Conservation (phyloP, 164 flowering plant genomes). For the Santalum album region DNA sequence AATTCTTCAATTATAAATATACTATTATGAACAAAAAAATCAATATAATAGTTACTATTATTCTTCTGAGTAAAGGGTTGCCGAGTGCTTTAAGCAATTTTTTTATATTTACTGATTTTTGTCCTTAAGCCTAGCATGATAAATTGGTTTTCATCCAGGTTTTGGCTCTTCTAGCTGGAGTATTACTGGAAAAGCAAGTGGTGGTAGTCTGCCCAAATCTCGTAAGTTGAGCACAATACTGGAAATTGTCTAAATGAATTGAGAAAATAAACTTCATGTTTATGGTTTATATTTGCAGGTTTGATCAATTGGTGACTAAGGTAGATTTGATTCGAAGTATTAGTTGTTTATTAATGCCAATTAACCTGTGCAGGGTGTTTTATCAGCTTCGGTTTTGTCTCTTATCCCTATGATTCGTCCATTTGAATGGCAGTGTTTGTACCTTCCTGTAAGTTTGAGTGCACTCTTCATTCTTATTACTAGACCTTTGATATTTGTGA, state of each 20-base stretch:
- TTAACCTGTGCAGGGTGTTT: slow-evolving; percentile 61
- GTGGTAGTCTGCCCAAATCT: slow-evolving; percentile 72
- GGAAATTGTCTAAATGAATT: no score
- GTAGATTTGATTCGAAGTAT: not conserved
- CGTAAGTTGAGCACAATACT: slow-evolving; percentile 39
- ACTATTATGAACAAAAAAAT: no score
- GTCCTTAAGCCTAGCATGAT: slow-evolving; percentile 1
- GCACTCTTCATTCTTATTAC: not conserved
- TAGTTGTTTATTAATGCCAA: not conserved
- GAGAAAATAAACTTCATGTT: no score
- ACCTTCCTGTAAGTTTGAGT: slow-evolving; percentile 67
- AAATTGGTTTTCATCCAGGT: slow-evolving; percentile 38
- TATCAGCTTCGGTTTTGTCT: slow-evolving; percentile 73
- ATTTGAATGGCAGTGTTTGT: slow-evolving; percentile 91
- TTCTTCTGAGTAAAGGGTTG: no score
- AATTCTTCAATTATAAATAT: no score
- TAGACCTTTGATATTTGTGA: not conserved
- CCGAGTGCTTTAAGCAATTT: no score
- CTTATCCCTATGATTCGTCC: slow-evolving; percentile 88
- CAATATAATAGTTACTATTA: no score
- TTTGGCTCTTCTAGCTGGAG: slow-evolving; percentile 66
- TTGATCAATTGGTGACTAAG: not conserved
- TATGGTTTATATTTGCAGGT: not conserved
- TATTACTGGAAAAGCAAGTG: slow-evolving; percentile 82
- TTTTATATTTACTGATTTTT: no score